Percentiles rank a stretch among this genome's conserved stretches.
These are phyloP conservation scores for Gnetum montanum DNA, from an alignment of 75 land plant species.

Conservation along the genomic window DNA sequence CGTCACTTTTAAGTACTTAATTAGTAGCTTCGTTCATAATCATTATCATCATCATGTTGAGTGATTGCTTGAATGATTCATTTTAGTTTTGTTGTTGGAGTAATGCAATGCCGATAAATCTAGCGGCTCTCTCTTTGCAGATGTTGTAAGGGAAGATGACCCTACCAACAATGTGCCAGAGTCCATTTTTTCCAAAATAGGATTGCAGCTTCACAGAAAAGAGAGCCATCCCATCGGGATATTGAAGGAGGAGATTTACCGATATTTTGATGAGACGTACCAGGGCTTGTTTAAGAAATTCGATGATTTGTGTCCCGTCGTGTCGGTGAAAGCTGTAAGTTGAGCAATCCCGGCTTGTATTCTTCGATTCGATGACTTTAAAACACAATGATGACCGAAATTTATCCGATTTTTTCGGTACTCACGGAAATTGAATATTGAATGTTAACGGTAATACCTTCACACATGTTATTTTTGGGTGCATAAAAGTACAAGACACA, in stretches of 20 bases:
- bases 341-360: no score
- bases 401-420: no score
- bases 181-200: slow-evolving; percentile 69
- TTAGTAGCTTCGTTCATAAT: neutral
- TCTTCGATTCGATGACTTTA: no score
- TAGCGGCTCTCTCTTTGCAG: slow-evolving; percentile 16
- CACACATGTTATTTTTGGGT: no score
- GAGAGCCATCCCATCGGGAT: slow-evolving; percentile 88
- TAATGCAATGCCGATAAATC: neutral
- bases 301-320: slow-evolving; percentile 89
- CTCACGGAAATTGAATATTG: no score
- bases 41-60: neutral
- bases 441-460: no score
- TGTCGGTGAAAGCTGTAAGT: slow-evolving; percentile 66
- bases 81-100: neutral
- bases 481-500: no score
- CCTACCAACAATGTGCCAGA: slow-evolving; percentile 96
- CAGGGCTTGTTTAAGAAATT: slow-evolving; percentile 57
- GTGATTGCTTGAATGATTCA: neutral
- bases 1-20: neutral
- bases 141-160: slow-evolving; percentile 80
- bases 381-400: no score
- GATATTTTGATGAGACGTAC: slow-evolving; percentile 69
- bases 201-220: slow-evolving; percentile 85
- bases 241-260: slow-evolving; percentile 81